These are phyloP conservation scores for Tetrahymena malaccensis DNA, from an alignment of 73 alveolate genomes.

Conservation along the genomic window DNA sequence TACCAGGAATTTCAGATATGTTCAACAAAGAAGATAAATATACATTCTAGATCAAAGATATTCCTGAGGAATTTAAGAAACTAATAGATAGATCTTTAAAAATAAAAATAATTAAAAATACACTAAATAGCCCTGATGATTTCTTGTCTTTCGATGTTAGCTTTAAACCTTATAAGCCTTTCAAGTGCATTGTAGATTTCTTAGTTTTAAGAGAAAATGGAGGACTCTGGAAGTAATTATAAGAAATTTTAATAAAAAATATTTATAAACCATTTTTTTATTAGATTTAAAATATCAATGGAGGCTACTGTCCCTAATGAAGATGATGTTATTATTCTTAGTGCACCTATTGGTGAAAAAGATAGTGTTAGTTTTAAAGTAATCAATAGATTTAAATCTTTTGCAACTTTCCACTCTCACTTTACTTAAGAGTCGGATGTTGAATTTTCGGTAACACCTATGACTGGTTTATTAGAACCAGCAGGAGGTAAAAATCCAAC, in stretches of 20 bases:
- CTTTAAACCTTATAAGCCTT: slow-evolving; percentile 94
- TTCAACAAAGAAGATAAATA: slow-evolving; percentile 53
- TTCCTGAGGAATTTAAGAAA: slow-evolving; percentile 64
- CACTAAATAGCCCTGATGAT: slow-evolving; percentile 55
- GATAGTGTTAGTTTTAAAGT: slow-evolving; percentile 87
- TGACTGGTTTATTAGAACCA: slow-evolving; percentile 88
- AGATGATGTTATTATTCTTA: slow-evolving; percentile 89
- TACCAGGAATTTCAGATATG: slow-evolving; percentile 32
- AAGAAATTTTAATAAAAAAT: background rate
- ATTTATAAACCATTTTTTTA: background rate
- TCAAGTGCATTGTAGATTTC: slow-evolving; percentile 86
- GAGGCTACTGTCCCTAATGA: slow-evolving; percentile 96
- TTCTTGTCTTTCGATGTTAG: slow-evolving; percentile 77
- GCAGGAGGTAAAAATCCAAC: slow-evolving; percentile 92
- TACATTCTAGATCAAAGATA: slow-evolving; percentile 77
- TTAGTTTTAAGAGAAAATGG: slow-evolving; percentile 85
- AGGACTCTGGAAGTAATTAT: slow-evolving; percentile 92
- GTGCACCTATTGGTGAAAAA: slow-evolving; percentile 83
- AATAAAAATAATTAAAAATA: slow-evolving; percentile 71
- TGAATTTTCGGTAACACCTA: slow-evolving; percentile 91
- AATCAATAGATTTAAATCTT: slow-evolving; percentile 82
- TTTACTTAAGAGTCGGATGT: slow-evolving; percentile 92
- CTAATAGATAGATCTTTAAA: slow-evolving; percentile 85
- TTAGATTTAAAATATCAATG: slow-evolving; percentile 59
- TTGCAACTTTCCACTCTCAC: slow-evolving; percentile 89